Evolutionary conservation across 169 alveolate genomes (phyloP).

Genomic region (Eimeria sp.): DNA sequence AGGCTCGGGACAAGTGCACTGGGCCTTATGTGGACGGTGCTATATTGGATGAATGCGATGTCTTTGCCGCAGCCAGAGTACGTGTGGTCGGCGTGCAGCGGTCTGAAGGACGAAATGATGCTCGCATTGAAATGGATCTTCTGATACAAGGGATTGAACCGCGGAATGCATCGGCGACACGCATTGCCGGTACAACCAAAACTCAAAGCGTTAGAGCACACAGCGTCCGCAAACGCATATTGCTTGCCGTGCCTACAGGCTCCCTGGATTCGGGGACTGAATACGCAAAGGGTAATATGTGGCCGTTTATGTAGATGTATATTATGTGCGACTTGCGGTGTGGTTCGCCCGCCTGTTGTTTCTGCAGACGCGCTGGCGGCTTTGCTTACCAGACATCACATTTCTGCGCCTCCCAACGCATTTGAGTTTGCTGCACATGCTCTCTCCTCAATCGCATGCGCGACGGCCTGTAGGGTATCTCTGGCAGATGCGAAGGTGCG

Average conservation of each 20-base stretch:
- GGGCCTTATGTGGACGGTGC: neutral
- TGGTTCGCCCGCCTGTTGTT: neutral
- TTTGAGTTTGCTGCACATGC: conserved; percentile 21
- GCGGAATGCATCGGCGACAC: neutral
- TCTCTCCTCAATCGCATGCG: conserved; percentile 11
- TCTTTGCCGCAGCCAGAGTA: conserved; percentile 16
- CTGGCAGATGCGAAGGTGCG: conserved; percentile 31
- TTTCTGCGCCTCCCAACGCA: conserved; percentile 28
- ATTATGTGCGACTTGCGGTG: neutral
- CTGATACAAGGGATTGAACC: conserved; percentile 16
- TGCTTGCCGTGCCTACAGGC: neutral
- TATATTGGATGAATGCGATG: neutral
- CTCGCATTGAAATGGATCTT: neutral
- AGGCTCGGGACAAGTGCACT: neutral
- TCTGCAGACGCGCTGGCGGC: conserved; percentile 39
- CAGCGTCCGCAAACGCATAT: neutral
- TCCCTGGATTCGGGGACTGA: neutral
- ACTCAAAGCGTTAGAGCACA: neutral
- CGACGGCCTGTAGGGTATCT: conserved; percentile 15
- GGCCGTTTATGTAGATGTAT: neutral
- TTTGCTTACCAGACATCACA: conserved; percentile 4
- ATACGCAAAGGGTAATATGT: neutral
- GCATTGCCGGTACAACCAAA: conserved; percentile 37
- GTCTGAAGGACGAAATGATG: neutral
- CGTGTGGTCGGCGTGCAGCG: neutral